Percentiles rank a stretch among this genome's conserved stretches.
These are phyloP conservation scores for Xylariaceae sp. DNA, from an alignment of 2,329 filamentous ascomycete genomes.

Conservation along the genomic window DNA sequence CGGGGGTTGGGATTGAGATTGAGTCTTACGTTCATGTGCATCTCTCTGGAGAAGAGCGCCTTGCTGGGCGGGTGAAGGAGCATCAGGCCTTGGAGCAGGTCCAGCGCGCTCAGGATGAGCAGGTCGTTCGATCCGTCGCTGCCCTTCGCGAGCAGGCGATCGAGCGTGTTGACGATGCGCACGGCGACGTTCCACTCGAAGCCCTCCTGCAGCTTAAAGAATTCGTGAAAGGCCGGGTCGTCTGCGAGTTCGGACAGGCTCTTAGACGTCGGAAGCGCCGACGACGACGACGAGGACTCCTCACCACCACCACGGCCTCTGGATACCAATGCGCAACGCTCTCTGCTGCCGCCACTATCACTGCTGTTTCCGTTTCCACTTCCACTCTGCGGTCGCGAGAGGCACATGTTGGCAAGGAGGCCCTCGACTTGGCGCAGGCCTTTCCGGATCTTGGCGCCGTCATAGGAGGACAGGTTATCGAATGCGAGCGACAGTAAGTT, in stretches of 20 bases:
- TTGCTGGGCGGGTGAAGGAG: conserved; percentile 88
- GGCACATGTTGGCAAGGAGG: conserved; percentile 87
- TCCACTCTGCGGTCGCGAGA: conserved; percentile 49
- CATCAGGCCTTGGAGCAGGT: conserved; percentile 81
- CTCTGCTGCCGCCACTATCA: too few species aligned
- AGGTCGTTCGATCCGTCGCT: conserved; percentile 80
- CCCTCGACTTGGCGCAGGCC: conserved; percentile 91
- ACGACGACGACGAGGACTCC: conserved; percentile 30
- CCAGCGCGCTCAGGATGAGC: conserved; percentile 80
- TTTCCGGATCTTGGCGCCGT: conserved; percentile 84
- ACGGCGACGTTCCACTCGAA: conserved; percentile 97
- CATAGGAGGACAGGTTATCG: conserved; percentile 91
- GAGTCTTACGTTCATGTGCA: conserved; percentile 90
- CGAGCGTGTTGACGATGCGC: conserved; percentile 77
- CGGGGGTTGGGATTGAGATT: too few species aligned
- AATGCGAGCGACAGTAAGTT: conserved; percentile 86
- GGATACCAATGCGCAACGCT: conserved; percentile 27
- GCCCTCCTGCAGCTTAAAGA: conserved; percentile 93
- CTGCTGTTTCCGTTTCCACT: too few species aligned
- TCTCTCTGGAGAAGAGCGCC: conserved; percentile 77
- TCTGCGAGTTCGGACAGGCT: conserved; percentile 63
- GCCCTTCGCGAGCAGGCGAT: conserved; percentile 77
- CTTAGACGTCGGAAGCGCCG: too few species aligned
- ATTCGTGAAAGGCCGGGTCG: conserved; percentile 89
- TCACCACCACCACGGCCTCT: conserved; percentile 25